Evolutionary conservation across 441 rosid species (phyloP).

Genomic region (Erodium trifolium): DNA sequence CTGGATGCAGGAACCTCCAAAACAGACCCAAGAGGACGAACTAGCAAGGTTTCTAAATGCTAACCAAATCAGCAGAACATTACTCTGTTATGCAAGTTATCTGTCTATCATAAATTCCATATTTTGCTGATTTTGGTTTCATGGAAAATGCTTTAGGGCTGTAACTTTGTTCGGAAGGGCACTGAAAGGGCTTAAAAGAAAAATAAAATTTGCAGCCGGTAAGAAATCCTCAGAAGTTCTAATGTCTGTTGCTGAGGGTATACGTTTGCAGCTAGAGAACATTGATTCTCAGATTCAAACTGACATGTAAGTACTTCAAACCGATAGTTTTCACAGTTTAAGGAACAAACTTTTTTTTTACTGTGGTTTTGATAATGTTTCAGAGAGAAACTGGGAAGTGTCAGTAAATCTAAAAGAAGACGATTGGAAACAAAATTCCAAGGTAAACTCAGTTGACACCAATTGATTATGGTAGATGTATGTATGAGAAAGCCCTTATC

Average conservation of each 20-base stretch:
- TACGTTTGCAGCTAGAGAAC: constrained; percentile 47
- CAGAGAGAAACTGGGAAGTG: constrained; percentile 54
- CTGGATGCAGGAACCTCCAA: constrained; percentile 37
- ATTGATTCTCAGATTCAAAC: constrained; percentile 57
- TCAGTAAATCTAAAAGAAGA: constrained; percentile 65
- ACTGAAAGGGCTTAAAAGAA: constrained; percentile 54
- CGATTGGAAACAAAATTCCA: constrained; percentile 59
- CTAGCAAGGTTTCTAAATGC: constrained; percentile 42
- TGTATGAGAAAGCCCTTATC: background rate
- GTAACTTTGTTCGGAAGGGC: constrained; percentile 47
- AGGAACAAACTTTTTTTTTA: constrained; percentile 16
- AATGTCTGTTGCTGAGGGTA: constrained; percentile 60
- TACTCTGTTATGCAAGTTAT: constrained; percentile 7
- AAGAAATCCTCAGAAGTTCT: constrained; percentile 70
- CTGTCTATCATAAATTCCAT: constrained; percentile 16
- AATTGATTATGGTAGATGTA: background rate
- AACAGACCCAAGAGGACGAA: constrained; percentile 50
- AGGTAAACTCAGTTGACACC: constrained; percentile 32
- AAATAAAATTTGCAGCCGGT: constrained; percentile 50
- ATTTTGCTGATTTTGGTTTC: constrained; percentile 22
- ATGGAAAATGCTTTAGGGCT: constrained; percentile 49
- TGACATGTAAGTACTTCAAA: constrained; percentile 50
- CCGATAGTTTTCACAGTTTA: constrained; percentile 17
- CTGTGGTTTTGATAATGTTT: constrained; percentile 22
- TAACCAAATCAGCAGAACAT: constrained; percentile 7